Base-by-base conservation (phyloP, 768 basidiomycete genomes). In the Suillus paluster region DNA sequence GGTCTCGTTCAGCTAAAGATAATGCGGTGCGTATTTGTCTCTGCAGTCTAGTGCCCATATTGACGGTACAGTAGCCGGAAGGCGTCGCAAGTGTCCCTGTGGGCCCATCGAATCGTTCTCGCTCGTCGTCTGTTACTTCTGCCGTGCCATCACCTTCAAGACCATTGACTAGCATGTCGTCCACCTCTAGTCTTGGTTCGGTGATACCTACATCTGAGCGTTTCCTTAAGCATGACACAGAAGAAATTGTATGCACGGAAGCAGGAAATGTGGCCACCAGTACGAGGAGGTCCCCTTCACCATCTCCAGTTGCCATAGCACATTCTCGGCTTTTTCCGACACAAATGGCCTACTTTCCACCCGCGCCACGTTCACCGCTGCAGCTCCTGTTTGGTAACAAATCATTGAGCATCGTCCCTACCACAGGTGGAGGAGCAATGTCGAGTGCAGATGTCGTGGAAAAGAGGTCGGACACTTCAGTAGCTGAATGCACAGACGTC, bases 181-280 rank as follows among this genome's bases (percentile, higher is more conserved):
- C 73, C 1, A 74, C 71, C 14, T 74, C 73, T 9, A 74, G 73
- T 23, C 59, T 74, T 12, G 73, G 73, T 42, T 74, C 73, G 33
- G 19, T 74, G 4, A n/a, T 74, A 34, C 70, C 74, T 15, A 61
- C 50, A 1, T 38, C 73, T 27, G 73, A 74, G 50, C 66, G 68
- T 4, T 33, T 68, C 8, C 76, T 75, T 52, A 62, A 63, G 8
- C 21, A 65, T 15, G 15, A 50, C 15, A 63, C 67, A 52, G 61
- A 46, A n/a, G 63, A 69, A 34, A 44, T 33, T 38, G 57, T 39
- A n/a, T 59, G 38, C 8, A 56, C 57, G 6, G 61, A 66, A 14
- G 62, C 64, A n/a, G 59, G 45, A 10, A 55, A 14, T 21, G 58
- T 33, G 15, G 25, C 44, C 5, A 33, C 19, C 23, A 49, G 45